Conservation (phyloP, 2,329 filamentous ascomycete genomes). For the Ophiostoma sp. region DNA sequence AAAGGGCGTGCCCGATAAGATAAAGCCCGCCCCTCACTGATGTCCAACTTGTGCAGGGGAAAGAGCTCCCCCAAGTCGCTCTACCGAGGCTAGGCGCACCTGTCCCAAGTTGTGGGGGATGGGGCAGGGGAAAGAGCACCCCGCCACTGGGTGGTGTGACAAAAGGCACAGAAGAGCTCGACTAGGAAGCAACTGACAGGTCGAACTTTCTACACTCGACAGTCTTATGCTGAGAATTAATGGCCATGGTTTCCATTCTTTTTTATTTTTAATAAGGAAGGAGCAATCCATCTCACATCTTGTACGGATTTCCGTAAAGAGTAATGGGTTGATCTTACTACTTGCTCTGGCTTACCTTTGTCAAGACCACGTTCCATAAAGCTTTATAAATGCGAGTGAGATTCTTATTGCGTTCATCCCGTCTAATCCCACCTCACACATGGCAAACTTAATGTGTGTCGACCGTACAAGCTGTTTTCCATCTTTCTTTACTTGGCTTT, state of each 20-base stretch:
- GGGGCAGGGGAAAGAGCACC: background rate
- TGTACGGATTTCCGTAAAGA: background rate
- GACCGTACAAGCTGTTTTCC: background rate
- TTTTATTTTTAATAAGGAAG: background rate
- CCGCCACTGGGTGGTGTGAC: background rate
- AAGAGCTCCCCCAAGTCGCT: background rate
- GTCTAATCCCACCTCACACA: background rate
- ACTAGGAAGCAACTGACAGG: background rate
- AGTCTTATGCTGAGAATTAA: background rate
- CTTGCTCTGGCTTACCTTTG: background rate
- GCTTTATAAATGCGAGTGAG: background rate
- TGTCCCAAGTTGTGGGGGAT: background rate
- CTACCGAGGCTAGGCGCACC: slow-evolving; percentile 1
- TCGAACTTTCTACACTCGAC: background rate
- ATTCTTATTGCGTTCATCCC: background rate
- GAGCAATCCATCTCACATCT: background rate
- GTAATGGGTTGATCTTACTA: background rate
- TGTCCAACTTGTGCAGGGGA: background rate
- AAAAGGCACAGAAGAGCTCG: background rate
- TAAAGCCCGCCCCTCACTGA: background rate
- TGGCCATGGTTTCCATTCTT: background rate
- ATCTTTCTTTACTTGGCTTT: background rate
- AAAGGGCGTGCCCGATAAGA: slow-evolving; percentile 4
- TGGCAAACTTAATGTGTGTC: background rate
- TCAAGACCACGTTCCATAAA: background rate